Evolutionary conservation across 352 stramenopile species (phyloP), one percentile per base, ranked within the genome.

Genomic region (Saprolegnia diclina): DNA sequence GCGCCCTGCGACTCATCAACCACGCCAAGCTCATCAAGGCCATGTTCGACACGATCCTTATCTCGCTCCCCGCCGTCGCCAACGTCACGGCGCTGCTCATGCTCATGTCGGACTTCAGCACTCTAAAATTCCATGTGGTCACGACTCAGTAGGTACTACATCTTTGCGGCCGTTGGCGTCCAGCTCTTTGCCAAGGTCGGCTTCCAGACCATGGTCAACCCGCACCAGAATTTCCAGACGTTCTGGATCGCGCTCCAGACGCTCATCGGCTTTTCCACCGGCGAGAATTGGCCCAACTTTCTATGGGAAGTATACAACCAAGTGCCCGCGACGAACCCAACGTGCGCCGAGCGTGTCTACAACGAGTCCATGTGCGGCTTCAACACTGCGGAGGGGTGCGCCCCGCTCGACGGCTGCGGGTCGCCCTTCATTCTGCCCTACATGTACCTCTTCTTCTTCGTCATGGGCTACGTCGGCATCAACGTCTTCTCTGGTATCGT

Each of bases 231-330:
- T 65, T 98, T 98, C 48, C 85, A 94, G 71, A 80, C 80, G 9
- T 80, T 98, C 42, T 73, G 83, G 37, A 80, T 75, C 16, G 89
- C 89, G 4, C 82, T 87, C 63, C 32, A 79, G 59, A 65, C 75
- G 0, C 77, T 97, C 69, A 70, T 97, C 63, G 81, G 89, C 24
- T 97, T 94, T 66, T 81, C 90, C 22, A 98, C 93, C 0, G 93
- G 93, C 16, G 92, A 98, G 72, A 81, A 82, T 16, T 98, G 92
- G 91, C 96, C 97, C 71, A 79, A 87, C 26, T 78, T 97, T 64
- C 97, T 98, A 87, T 88, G 91, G 72, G 89, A 94, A 53, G 73
- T 97, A 4, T 78, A 87, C 14, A 78, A 77, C 24, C 72, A 82
- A 54, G 66, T 82, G 4, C 65, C 79, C 22, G 90, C 78, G 40